A percentile compares a stretch with the other conserved stretches of the same genome.
Evolutionary conservation across 305 asterid genomes (phyloP).

Genomic region (Euphrasia arctica): DNA sequence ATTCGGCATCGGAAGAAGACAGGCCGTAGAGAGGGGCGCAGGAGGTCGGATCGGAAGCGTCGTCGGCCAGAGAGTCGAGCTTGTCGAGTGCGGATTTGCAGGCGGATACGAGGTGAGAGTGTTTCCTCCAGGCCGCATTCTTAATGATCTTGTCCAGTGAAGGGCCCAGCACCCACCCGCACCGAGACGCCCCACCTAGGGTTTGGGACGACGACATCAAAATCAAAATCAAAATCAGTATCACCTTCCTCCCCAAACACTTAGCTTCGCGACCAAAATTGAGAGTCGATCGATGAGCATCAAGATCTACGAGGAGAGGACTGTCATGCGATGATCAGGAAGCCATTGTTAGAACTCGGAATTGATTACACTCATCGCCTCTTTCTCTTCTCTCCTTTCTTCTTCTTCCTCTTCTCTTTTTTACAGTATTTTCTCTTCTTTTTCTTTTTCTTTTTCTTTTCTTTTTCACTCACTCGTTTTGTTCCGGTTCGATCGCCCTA

Average conservation of each 20-base stretch:
- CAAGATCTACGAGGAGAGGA: not conserved
- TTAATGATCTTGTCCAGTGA: slow-evolving; percentile 95
- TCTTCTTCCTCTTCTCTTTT: not conserved
- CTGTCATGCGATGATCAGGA: slow-evolving; percentile 16
- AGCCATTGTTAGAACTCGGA: not conserved
- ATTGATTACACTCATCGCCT: too few species aligned
- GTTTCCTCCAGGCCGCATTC: slow-evolving; percentile 97
- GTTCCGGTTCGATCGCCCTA: too few species aligned
- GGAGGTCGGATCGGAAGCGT: slow-evolving; percentile 65
- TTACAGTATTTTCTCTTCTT: not conserved
- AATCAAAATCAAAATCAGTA: not conserved
- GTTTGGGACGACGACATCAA: slow-evolving; percentile 50
- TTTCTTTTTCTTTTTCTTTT: too few species aligned
- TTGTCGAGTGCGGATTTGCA: slow-evolving; percentile 92
- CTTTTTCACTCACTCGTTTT: too few species aligned
- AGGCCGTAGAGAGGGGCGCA: slow-evolving; percentile 86
- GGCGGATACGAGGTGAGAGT: slow-evolving; percentile 81
- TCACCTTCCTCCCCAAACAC: slow-evolving; percentile 11
- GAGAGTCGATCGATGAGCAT: not conserved
- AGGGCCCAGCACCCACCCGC: slow-evolving; percentile 96
- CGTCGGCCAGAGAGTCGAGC: slow-evolving; percentile 69
- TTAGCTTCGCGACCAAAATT: slow-evolving; percentile 13
- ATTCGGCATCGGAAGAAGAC: slow-evolving; percentile 62
- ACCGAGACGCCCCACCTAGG: slow-evolving; percentile 90
- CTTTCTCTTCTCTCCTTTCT: not conserved